A percentile compares a stretch with the other conserved stretches of the same genome.
Evolutionary conservation across 1,139 yeast genomes (phyloP).

Genomic region (Magnusiomyces sp.): DNA sequence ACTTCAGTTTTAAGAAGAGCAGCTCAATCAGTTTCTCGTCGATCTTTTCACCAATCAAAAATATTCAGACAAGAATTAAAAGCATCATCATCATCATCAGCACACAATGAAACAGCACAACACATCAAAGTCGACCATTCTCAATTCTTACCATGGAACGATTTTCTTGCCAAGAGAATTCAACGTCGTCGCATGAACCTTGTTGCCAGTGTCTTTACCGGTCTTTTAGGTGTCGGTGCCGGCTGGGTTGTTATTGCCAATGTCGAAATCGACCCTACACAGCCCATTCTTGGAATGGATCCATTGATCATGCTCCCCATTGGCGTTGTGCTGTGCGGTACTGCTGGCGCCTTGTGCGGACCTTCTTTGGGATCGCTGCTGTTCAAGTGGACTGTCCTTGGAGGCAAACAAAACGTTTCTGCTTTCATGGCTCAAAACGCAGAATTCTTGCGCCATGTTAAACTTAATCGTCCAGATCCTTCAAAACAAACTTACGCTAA

Average conservation of each 20-base stretch:
- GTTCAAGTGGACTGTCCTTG: slow-evolving; percentile 47
- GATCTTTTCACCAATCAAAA: too few relatives aligned
- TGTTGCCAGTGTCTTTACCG: slow-evolving; percentile 58
- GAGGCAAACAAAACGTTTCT: slow-evolving; percentile 39
- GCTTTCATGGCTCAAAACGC: slow-evolving; percentile 49
- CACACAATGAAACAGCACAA: too few relatives aligned
- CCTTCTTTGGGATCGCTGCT: slow-evolving; percentile 70
- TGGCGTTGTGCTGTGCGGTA: slow-evolving; percentile 61
- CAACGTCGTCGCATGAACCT: slow-evolving; percentile 64
- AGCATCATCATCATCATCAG: too few relatives aligned
- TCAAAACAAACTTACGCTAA: slow-evolving; percentile 85
- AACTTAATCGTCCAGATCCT: slow-evolving; percentile 81
- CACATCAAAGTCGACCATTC: too few relatives aligned
- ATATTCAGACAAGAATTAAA: too few relatives aligned
- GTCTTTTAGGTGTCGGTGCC: slow-evolving; percentile 54
- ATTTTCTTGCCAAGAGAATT: slow-evolving; percentile 68
- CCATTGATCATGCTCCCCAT: slow-evolving; percentile 55
- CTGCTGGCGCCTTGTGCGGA: slow-evolving; percentile 73
- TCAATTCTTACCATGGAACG: slow-evolving; percentile 54
- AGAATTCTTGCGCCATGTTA: slow-evolving; percentile 63
- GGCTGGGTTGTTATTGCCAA: slow-evolving; percentile 76
- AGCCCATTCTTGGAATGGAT: slow-evolving; percentile 76
- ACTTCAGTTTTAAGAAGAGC: too few relatives aligned
- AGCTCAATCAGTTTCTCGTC: too few relatives aligned
- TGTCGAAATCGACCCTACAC: slow-evolving; percentile 75